Evolutionary conservation across 345 rosid species (phyloP), one percentile per base, ranked within the genome.

Genomic region (Cardamine occulta): DNA sequence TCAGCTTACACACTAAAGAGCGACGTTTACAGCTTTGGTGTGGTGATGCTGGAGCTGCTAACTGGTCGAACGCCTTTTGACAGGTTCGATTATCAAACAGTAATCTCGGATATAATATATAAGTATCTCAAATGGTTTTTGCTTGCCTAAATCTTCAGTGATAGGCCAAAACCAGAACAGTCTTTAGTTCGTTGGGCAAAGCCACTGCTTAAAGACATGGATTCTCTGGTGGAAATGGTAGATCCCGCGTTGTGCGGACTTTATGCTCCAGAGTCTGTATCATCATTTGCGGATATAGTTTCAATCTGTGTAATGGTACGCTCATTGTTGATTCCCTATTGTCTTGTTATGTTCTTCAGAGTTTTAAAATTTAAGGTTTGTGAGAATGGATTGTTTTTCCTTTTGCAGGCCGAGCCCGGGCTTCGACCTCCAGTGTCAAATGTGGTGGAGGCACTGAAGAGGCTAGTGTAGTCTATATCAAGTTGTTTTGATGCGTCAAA

Each of bases 211-310:
- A 91, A 86, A 63, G 93, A 89, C 80, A 78, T 80, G 34, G 87
- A 86, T 8, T 91, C 94, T 65, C 73, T 93, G 72, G 73, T 21
- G 55, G 85, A 71, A 45, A 89, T 93, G 94, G 98, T 82, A 14
- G 97, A 93, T 68, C 98, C 98, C 18, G 93, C 98, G 4, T 78
- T 93, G 74, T 88, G 96, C 5, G 98, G 98, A 47, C 89, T 93
- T n/a, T 93, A 86, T 62, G 82, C 93, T 79, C 90, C 88, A 63
- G 93, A 86, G 75, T 85, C 98, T 6, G 81, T 93, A 72, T 85
- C 97, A 6, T 37, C 89, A 71, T 91, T 93, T 60, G 96, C 97
- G 3, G 94, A 91, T 54, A 71, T 85, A 42, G 86, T 93, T 62
- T 88, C 93, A n/a, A 87, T 88, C 40, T 93, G 98, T 40, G 87